phyloP scores from a whole-genome alignment of 1,284 basidiomycete genomes.

The Pseudozyma sp. region DNA sequence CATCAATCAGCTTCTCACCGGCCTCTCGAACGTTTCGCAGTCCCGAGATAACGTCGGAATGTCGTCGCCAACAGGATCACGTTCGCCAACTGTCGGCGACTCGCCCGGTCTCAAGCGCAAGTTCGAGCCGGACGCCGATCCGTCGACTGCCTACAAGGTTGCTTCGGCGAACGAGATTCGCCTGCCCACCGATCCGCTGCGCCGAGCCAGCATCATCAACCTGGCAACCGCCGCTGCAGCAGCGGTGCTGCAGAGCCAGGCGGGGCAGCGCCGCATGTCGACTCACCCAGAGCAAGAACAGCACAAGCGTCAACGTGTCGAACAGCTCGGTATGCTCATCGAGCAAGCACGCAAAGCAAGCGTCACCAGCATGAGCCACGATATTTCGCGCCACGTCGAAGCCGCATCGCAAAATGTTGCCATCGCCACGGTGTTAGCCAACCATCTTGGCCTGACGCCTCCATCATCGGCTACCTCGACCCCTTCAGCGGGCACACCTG shows the following conservation, averaged over 20 bases:
- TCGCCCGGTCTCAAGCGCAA: conserved; percentile 34
- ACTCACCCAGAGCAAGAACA: conserved; percentile 33
- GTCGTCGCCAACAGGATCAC: conserved; percentile 28
- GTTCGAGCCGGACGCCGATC: conserved; percentile 21
- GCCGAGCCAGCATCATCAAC: conserved; percentile 51
- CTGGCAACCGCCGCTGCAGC: conserved; percentile 46
- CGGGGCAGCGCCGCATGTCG: conserved; percentile 33
- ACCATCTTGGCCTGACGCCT: conserved; percentile 36
- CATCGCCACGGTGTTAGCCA: conserved; percentile 38
- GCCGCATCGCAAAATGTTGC: conserved; percentile 34
- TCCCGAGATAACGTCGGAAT: conserved; percentile 5
- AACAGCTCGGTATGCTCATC: conserved; percentile 45
- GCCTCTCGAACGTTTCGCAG: conserved; percentile 26
- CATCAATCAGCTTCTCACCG: conserved; percentile 34
- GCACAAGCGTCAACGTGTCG: conserved; percentile 47
- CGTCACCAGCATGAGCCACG: conserved; percentile 25
- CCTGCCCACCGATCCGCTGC: conserved; percentile 33
- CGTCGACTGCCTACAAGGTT: conserved; percentile 13
- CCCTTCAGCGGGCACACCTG: conserved; percentile 19
- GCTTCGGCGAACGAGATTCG: conserved; percentile 35
- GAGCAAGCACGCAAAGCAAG: conserved; percentile 49
- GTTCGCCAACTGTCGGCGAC: conserved; percentile 14
- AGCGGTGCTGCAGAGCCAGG: conserved; percentile 42
- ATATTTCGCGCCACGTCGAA: conserved; percentile 27
- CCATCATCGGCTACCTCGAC: conserved; percentile 25